phyloP scores from a whole-genome alignment of 108 stramenopile species.

The Cyclotella baltica region DNA sequence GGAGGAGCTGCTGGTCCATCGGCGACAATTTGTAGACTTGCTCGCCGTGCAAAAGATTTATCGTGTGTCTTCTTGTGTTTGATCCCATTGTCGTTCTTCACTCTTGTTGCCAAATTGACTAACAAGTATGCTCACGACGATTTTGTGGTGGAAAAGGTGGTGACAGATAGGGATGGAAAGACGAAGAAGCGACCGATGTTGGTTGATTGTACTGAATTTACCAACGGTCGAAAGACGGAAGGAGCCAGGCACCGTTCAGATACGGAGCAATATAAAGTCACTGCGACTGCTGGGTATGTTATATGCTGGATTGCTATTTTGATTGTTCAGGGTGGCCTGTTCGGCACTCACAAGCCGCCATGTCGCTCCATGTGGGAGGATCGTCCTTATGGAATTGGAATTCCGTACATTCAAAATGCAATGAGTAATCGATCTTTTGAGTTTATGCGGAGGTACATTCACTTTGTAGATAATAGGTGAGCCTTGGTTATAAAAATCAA shows the following conservation, averaged over 20 bases:
- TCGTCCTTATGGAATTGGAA: not conserved
- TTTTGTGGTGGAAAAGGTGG: not conserved
- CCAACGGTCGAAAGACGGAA: not conserved
- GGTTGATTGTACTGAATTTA: not conserved
- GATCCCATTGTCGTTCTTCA: not conserved
- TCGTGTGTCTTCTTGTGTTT: slow-evolving; percentile 3
- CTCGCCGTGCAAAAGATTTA: not conserved
- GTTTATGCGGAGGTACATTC: slow-evolving; percentile 23
- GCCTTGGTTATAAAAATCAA: not conserved
- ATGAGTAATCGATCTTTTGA: slow-evolving; percentile 19
- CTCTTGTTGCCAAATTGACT: not conserved
- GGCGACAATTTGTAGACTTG: not conserved
- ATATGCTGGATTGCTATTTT: slow-evolving; percentile 16
- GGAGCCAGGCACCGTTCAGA: not conserved
- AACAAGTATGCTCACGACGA: slow-evolving; percentile 5
- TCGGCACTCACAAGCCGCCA: slow-evolving; percentile 12
- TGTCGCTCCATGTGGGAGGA: slow-evolving; percentile 8
- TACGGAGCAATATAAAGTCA: slow-evolving; percentile 4
- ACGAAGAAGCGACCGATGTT: not conserved
- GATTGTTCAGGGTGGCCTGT: slow-evolving; percentile 7
- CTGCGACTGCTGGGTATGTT: slow-evolving; percentile 9
- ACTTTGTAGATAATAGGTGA: slow-evolving; percentile 29
- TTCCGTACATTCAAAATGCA: slow-evolving; percentile 13
- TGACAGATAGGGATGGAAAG: slow-evolving; percentile 1
- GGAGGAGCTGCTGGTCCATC: not conserved